Conservation (phyloP, 139 green algal species). For the Micractinium sp. region DNA sequence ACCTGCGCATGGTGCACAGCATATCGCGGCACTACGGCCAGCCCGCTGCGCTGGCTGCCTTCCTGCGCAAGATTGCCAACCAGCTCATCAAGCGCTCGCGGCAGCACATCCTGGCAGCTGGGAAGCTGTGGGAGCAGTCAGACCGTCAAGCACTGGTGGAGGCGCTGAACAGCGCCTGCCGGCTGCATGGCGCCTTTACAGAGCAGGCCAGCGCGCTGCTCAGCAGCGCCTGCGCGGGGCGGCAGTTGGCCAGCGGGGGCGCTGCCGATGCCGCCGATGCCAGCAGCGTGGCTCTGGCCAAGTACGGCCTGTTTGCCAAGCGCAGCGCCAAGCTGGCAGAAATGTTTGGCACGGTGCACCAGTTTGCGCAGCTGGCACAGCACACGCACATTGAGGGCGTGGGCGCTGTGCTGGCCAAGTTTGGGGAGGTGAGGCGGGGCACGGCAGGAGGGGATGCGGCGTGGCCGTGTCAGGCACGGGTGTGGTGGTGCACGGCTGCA, state of each 20-base stretch:
- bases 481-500: background rate
- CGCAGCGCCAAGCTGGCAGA: conserved; percentile 86
- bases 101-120: conserved; percentile 66
- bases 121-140: conserved; percentile 84
- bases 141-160: conserved; percentile 67
- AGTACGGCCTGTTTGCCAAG: conserved; percentile 90
- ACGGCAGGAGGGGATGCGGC: no score
- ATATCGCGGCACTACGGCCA: conserved; percentile 92
- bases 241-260: background rate
- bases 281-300: background rate
- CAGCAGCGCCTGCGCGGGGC: background rate
- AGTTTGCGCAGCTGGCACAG: conserved; percentile 85
- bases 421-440: conserved; percentile 71
- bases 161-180: conserved; percentile 69
- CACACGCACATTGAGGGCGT: conserved; percentile 94
- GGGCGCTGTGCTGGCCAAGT: conserved; percentile 74
- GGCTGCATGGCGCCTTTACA: conserved; percentile 30
- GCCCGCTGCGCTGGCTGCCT: conserved; percentile 79
- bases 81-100: conserved; percentile 83
- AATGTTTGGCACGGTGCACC: conserved; percentile 91
- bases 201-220: conserved; percentile 19
- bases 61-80: conserved; percentile 88
- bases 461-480: no score
- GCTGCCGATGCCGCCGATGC: background rate
- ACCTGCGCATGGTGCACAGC: conserved; percentile 88